Evolutionary conservation across 345 rosid genomes (phyloP).

Genomic region (Raphanus raphanistrum): DNA sequence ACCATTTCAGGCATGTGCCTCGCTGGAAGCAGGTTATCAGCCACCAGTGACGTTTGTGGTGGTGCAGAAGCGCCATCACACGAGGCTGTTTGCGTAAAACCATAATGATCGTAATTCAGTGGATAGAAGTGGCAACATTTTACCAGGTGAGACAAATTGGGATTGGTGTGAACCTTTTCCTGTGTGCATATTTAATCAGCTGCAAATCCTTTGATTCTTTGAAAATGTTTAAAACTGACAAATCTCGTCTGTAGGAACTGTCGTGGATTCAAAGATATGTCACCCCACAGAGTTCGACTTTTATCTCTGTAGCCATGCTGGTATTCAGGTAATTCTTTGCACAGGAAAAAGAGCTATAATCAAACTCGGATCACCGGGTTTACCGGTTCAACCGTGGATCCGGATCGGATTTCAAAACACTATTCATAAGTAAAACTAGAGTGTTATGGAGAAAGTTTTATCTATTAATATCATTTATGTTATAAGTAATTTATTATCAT

Average conservation of each 20-base stretch:
- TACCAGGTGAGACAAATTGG: slow-evolving; percentile 61
- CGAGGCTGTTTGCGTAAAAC: slow-evolving; percentile 86
- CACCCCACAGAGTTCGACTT: slow-evolving; percentile 99
- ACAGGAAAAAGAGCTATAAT: neutral
- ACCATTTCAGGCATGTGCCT: slow-evolving; percentile 79
- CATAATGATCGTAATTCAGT: slow-evolving; percentile 73
- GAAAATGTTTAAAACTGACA: neutral
- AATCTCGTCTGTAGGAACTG: slow-evolving; percentile 63
- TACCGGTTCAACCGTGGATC: no score
- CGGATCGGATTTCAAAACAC: no score
- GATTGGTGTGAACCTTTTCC: neutral
- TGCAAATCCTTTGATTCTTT: neutral
- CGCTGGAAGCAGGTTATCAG: slow-evolving; percentile 95
- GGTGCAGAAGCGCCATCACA: slow-evolving; percentile 98
- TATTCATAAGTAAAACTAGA: no score
- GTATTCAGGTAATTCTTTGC: slow-evolving; percentile 67
- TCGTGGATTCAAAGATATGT: slow-evolving; percentile 95
- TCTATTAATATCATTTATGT: no score
- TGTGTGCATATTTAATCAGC: neutral
- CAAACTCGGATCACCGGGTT: slow-evolving; percentile 52
- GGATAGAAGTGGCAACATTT: slow-evolving; percentile 87
- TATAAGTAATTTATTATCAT: no score
- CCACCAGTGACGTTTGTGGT: slow-evolving; percentile 98
- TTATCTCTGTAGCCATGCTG: slow-evolving; percentile 96
- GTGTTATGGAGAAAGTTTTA: no score